These are phyloP conservation scores for Aegle marmelos DNA, from an alignment of 345 rosid species.

Conservation along the genomic window DNA sequence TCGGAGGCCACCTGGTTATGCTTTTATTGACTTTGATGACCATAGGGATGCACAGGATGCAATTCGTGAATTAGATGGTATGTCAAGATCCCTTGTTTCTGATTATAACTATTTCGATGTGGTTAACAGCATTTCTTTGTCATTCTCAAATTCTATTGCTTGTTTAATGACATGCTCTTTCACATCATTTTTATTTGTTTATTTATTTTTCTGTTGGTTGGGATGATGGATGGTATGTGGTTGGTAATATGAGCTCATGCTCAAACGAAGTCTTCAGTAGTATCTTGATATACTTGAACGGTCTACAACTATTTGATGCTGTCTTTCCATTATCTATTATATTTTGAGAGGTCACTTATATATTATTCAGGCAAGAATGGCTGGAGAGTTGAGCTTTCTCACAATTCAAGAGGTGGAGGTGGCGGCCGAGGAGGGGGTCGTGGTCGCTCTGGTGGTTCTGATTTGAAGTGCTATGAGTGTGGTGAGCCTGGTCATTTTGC, in stretches of 20 bases:
- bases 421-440: conserved; percentile 62
- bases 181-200: background rate
- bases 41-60: conserved; percentile 82
- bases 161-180: background rate
- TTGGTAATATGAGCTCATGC: background rate
- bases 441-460: conserved; percentile 81
- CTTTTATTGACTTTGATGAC: conserved; percentile 82
- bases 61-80: conserved; percentile 78
- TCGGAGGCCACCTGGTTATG: conserved; percentile 95
- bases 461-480: conserved; percentile 87
- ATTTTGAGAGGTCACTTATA: background rate
- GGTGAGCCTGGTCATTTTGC: conserved; percentile 95
- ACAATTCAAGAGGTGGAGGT: conserved; percentile 69
- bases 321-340: background rate
- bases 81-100: background rate
- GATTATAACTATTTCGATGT: background rate
- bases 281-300: background rate
- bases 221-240: background rate
- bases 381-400: conserved; percentile 91
- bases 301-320: background rate
- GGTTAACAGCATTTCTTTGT: background rate
- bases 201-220: background rate
- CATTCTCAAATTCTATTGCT: background rate
- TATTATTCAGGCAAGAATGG: conserved; percentile 65
- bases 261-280: background rate